Evolutionary conservation across 352 stramenopile species (phyloP), one percentile per base, ranked within the genome.

Genomic region (Saprolegnia parasitica): DNA sequence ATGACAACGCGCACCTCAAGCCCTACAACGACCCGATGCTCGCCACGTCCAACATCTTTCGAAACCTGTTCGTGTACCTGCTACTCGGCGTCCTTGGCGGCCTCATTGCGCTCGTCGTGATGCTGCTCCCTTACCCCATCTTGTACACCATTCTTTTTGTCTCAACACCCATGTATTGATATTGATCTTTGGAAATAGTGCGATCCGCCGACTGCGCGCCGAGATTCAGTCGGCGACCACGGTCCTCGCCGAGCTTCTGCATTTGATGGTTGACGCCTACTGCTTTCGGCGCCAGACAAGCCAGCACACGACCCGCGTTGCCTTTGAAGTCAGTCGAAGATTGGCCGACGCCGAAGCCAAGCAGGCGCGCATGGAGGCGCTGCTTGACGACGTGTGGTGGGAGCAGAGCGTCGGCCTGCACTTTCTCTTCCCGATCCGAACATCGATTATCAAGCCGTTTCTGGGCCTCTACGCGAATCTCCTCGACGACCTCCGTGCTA

Each of bases 221-320:
- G 78, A 93, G 62, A 86, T 79, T 0, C 65, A 56, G 18, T 70
- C 81, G 13, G 74, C 76, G 0, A 77, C 79, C 0, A 77, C 78
- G 0, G 81, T 88, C 55, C 78, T 93, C 18, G 35, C 87, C 5
- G 83, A 91, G 40, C 65, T 90, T 26, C 77, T 93, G 8, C 89
- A 91, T 64, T 75, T 91, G 65, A 88, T 93, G 63, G 75, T 93
- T 4, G 85, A 91, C 67, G 86, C 82, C 46, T 93, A 91, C 77
- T 93, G 85, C 68, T 93, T 93, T 76, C 90, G 89, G 74, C 89
- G 87, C 76, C 91, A 93, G 74, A 89, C 90, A 54, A 74, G 88
- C 39, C 80, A 90, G 35, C 79, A 91, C 74, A 91, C 90, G 81
- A 85, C 91, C 47, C 88, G 90, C 54, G 62, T 93, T 5, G 79